A percentile compares a stretch with the other conserved stretches of the same genome.
phyloP scores from a whole-genome alignment of 2,329 filamentous ascomycete genomes.

The Scytalidium lignicola region DNA sequence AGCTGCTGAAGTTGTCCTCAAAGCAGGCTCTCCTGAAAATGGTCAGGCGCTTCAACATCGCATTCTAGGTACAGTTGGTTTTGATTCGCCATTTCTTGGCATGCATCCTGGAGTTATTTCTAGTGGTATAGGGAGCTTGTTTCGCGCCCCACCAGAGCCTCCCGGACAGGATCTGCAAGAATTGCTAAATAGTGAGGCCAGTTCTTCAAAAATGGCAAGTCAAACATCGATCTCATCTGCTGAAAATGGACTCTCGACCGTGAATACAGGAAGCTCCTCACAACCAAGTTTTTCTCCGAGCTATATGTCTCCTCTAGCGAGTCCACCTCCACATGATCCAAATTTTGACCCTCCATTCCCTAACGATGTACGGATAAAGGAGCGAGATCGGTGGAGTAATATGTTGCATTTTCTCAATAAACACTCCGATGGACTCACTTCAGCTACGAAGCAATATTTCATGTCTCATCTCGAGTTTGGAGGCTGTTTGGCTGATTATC shows the following conservation, averaged over 20 bases:
- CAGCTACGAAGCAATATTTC: conserved; percentile 68
- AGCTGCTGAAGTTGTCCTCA: conserved; percentile 70
- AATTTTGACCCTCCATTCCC: conserved; percentile 71
- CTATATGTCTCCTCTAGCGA: conserved; percentile 18
- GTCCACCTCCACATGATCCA: conserved; percentile 40
- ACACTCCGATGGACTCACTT: conserved; percentile 66
- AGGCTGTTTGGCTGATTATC: conserved; percentile 71
- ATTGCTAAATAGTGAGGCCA: conserved; percentile 10
- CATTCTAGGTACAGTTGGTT: conserved; percentile 73
- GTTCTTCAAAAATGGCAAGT: conserved; percentile 12
- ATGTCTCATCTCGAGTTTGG: conserved; percentile 81
- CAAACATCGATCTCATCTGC: conserved; percentile 12
- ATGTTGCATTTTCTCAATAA: conserved; percentile 76
- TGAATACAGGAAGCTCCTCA: conserved; percentile 15
- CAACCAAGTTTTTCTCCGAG: conserved; percentile 18
- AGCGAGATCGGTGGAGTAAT: conserved; percentile 63
- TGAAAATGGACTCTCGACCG: background rate
- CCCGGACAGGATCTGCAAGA: conserved; percentile 14
- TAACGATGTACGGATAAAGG: conserved; percentile 67
- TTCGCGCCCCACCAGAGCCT: conserved; percentile 44
- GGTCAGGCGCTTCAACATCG: conserved; percentile 57
- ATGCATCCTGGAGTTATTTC: conserved; percentile 83
- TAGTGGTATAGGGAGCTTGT: conserved; percentile 76
- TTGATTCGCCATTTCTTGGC: conserved; percentile 83
- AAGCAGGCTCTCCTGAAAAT: conserved; percentile 29